Conservation (phyloP, 176 grass and related monocot genomes). For the Avena insularis region DNA sequence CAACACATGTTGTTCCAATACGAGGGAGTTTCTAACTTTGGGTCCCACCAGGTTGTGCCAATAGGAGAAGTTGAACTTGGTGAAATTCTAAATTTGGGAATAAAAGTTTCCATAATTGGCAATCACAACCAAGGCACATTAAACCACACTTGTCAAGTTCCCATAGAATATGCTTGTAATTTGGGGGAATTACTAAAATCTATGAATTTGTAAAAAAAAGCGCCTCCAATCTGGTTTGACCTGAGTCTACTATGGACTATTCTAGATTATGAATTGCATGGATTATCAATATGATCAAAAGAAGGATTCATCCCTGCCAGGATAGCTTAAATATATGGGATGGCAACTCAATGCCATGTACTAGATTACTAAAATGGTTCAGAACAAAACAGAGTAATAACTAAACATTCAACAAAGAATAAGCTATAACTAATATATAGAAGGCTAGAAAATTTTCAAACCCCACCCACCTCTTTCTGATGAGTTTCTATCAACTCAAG, state of each 20-base stretch:
- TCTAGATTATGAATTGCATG: not conserved
- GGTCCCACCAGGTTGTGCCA: not conserved
- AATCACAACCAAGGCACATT: not conserved
- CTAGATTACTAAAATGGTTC: not conserved
- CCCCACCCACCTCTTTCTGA: conserved; percentile 73
- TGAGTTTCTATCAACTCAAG: conserved; percentile 99
- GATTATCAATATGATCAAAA: not conserved
- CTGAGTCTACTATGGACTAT: not conserved
- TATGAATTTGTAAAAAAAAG: not conserved
- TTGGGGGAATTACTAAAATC: not conserved
- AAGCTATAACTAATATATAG: not conserved
- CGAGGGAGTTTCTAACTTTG: not conserved
- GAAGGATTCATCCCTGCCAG: not conserved
- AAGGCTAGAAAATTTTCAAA: conserved; percentile 21
- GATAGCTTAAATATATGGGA: not conserved
- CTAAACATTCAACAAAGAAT: not conserved
- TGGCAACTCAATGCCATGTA: conserved; percentile 9
- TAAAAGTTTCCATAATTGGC: not conserved
- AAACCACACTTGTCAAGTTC: not conserved
- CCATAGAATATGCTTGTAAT: not conserved
- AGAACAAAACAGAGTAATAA: not conserved
- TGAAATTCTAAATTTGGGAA: not conserved
- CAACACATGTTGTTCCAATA: conserved; percentile 7
- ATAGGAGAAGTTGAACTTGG: not conserved
- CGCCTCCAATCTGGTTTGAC: not conserved